Evolutionary conservation across 2,329 filamentous ascomycete species (phyloP).

Genomic region (Aspergillus ustus): DNA sequence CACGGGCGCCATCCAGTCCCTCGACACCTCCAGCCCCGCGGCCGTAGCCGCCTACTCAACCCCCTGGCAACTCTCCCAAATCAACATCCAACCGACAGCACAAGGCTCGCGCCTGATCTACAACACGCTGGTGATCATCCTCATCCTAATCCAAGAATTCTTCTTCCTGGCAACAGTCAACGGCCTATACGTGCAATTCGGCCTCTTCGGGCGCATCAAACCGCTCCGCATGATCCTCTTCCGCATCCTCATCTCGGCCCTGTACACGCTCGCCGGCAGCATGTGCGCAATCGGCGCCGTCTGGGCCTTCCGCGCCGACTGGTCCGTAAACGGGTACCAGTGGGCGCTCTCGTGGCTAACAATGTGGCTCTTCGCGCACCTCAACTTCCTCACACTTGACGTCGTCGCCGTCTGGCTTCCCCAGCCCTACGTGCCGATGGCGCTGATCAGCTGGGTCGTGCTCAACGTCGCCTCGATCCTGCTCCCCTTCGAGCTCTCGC

Average conservation of each 20-base stretch:
- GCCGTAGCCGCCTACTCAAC: constrained; percentile 43
- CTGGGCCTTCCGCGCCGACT: constrained; percentile 50
- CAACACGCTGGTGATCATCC: constrained; percentile 51
- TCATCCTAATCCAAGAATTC: constrained; percentile 55
- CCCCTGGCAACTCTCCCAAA: constrained; percentile 42
- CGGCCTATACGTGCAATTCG: constrained; percentile 45
- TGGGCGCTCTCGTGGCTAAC: constrained; percentile 51
- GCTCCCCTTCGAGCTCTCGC: constrained; percentile 49
- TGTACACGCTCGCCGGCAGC: constrained; percentile 48
- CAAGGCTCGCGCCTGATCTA: constrained; percentile 51
- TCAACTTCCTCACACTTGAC: constrained; percentile 53
- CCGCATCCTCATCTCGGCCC: constrained; percentile 39
- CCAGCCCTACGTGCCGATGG: constrained; percentile 49
- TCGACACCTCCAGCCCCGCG: constrained; percentile 30
- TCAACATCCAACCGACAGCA: constrained; percentile 47
- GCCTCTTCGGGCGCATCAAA: constrained; percentile 41
- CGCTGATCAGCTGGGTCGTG: constrained; percentile 51
- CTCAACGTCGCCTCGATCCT: constrained; percentile 50
- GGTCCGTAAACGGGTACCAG: constrained; percentile 46
- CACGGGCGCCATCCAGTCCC: constrained; percentile 30
- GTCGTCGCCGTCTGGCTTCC: constrained; percentile 49
- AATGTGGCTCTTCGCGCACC: constrained; percentile 51
- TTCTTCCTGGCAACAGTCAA: constrained; percentile 54
- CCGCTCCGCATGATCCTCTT: constrained; percentile 38
- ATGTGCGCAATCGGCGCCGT: constrained; percentile 48